Evolutionary conservation across 495 filamentous ascomycete species (phyloP), one percentile per base, ranked within the genome.

Genomic region (Lophiotrema nucula): DNA sequence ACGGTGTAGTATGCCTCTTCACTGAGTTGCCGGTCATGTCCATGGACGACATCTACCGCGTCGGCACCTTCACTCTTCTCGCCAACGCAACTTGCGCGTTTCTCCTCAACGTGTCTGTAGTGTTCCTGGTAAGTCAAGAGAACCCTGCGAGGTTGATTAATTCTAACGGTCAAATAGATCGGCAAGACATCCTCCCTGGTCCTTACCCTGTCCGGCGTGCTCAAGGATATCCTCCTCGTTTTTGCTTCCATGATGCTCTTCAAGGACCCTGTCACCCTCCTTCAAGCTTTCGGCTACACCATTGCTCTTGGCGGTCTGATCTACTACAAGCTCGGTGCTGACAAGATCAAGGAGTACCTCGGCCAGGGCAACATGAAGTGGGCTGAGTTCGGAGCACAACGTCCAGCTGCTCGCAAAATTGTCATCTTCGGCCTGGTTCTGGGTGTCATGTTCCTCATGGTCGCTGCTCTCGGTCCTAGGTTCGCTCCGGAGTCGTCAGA

Each of bases 161-260:
- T 49, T 38, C 50, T 37, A n/a, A n/a, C n/a, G n/a, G n/a, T n/a
- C n/a, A n/a, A n/a, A n/a, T n/a, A 96, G 91, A 98, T 98, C 73
- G 93, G 93, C 75, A 92, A 90, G 78, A 98, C 93, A 21, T 97
- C 92, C 0, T 92, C 90, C 46, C 83, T 98, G 39, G 90, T 97
- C 69, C 89, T 97, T 72, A 97, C 93, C 35, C 88, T 98, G 47
- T 97, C 90, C 74, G 93, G 93, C 77, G 92, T 98, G 56, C 84
- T 97, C 69, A 98, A 98, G 81, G 93, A 98, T 79, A 92, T 98
- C 64, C 83, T 98, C 57, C 87, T 98, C 25, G 92, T 98, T 45
- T 75, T 78, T 50, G 88, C 89, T 48, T 96, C 90, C 53, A 93
- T 97, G 81, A 68, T 88, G 58, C 86, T 98, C 72, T 96, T 89